Base-by-base conservation (phyloP, 331 rosid species). In the Malus hybrid region DNA sequence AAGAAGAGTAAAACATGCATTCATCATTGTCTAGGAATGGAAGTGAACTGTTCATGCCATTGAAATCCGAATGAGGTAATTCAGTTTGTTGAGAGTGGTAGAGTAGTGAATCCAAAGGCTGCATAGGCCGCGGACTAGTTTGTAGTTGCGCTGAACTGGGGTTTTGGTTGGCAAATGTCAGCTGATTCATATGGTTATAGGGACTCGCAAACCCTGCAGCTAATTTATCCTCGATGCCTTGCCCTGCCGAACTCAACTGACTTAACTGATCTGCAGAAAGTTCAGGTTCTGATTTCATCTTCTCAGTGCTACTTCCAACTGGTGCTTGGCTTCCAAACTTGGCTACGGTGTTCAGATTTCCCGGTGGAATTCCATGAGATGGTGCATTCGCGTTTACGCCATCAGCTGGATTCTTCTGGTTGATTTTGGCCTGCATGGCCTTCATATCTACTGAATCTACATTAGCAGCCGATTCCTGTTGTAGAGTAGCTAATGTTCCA, bases 21-120 rank as follows among this genome's bases (percentile, higher is more conserved):
- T 90, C 97, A 65, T 93, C 96, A 14, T 86, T 66, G 72, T 93
- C 96, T 34, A 86, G 73, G 59, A 88, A 83, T 74, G 96, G 93
- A 80, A 90, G 75, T 7, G 88, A 65, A 72, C 80, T 80, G 72
- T 81, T 90, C 27, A 82, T 76, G 76, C 74, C 59, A 10, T 77
- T 65, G 76, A 81, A 72, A 79, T 91, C 93, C 29, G 88, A 82
- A 69, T 86, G 93, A 14, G 86, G 65, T 62, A 85, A 34, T 46
- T 89, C 96, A 65, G 78, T 68, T 67, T 85, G 82, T 63, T 24
- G 24, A 24, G 87, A 73, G 33, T 88, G 89, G 62, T 83, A 77
- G 44, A 85, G 44, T 14, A 89, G 71, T 56, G 98, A 82, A 48
- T 88, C 98, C 67, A 87, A 10, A 66, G 86, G 85, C 77, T 91